Evolutionary conservation across 495 filamentous ascomycete genomes (phyloP), one percentile per base, ranked within the genome.

Genomic region (Xeromyces bisporus): DNA sequence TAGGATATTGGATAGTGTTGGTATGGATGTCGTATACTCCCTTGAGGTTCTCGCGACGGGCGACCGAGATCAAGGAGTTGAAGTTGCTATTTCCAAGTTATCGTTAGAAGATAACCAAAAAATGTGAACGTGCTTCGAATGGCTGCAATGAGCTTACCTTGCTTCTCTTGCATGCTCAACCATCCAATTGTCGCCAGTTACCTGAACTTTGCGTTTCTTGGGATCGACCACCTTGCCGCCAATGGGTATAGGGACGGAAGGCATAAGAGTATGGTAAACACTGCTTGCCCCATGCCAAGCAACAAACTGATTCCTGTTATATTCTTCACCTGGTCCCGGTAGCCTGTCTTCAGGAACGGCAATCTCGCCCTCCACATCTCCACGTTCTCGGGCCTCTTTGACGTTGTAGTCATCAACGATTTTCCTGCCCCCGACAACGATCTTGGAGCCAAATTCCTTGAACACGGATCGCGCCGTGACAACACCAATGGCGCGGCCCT

Each of bases 141-240:
- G 9, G 7, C 10, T 36, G 14, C 16, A 10, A 27, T n/a, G n/a
- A n/a, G 53, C 73, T 47, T 60, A 91, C 81, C 78, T 85, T 18
- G 89, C 80, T 44, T 84, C 80, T 14, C 79, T 72, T 13, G 84
- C 84, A 50, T 97, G 89, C 55, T 94, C 85, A 13, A 86, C 56
- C 71, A 89, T 86, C 89, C 89, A 97, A 46, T 97, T 97, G n/a
- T 77, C 71, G 35, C 87, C 82, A 16, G 84, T 97, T n/a, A 97
- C 74, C 14, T 78, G 72, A 6, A 91, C 74, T 29, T 80, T 75
- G 34, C 80, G 67, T 56, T 89, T 93, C 55, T 87, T 87, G 31
- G 56, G 56, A 32, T 75, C 66, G 9, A 70, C 61, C 9, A 62
- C 64, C 52, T 86, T 89, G 29, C 81, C 80, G 29, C 81, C 80